Conservation (phyloP, 768 basidiomycete genomes). For the Lactarius trivialis region DNA sequence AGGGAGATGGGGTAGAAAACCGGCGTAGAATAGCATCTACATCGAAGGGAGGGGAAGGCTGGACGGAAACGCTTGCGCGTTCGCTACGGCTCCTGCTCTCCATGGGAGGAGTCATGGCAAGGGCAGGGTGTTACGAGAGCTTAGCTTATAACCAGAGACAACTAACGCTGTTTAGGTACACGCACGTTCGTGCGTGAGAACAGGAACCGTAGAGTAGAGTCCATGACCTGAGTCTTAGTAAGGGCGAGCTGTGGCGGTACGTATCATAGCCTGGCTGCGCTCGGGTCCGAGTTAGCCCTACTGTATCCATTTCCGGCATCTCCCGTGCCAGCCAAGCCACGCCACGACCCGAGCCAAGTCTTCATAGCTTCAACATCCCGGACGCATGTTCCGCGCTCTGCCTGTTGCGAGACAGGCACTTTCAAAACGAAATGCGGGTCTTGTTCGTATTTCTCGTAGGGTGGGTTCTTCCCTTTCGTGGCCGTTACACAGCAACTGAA, state of each 20-base stretch:
- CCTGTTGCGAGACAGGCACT: constrained; percentile 48
- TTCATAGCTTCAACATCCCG: too few species aligned
- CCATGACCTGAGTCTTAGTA: background rate
- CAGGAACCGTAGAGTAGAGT: too few species aligned
- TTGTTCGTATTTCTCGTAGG: constrained; percentile 50
- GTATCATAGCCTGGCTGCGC: background rate
- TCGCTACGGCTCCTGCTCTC: background rate
- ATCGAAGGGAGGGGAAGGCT: background rate
- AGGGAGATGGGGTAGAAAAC: constrained; percentile 7
- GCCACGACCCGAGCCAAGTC: background rate
- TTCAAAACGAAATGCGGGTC: constrained; percentile 37
- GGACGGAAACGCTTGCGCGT: background rate
- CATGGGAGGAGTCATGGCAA: background rate
- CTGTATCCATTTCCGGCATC: background rate
- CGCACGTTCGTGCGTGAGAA: constrained; percentile 8
- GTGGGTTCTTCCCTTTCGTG: constrained; percentile 36
- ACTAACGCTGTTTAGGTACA: background rate
- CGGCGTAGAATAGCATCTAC: background rate
- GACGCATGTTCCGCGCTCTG: constrained; percentile 48
- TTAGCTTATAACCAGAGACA: background rate
- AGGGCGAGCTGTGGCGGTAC: background rate
- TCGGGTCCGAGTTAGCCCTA: background rate
- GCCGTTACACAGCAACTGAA: constrained; percentile 4
- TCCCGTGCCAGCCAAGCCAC: background rate
- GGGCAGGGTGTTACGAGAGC: background rate